Percentiles rank a stretch among this genome's conserved stretches.
Conservation (phyloP, 805 yeast species). For the Danielia reshetovae region DNA sequence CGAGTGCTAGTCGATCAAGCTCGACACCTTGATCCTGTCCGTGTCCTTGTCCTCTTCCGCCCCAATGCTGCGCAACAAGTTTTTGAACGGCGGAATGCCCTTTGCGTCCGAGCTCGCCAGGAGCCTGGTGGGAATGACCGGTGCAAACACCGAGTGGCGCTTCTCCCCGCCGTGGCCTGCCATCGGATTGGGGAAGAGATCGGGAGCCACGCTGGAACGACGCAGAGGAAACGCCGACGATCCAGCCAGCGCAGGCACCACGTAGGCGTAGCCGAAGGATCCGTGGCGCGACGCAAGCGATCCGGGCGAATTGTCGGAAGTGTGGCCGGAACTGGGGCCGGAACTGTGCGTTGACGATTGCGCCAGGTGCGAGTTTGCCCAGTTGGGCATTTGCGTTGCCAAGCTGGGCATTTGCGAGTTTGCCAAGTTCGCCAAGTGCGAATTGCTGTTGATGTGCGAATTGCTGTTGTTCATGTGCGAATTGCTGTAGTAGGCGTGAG, state of each 20-base stretch:
- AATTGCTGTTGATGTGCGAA: too few relatives aligned
- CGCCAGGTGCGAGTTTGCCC: too few relatives aligned
- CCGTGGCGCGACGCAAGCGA: constrained; percentile 2
- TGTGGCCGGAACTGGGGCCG: constrained; percentile 1
- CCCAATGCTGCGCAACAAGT: constrained; percentile 7
- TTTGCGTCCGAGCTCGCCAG: constrained; percentile 4
- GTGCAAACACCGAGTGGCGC: not conserved
- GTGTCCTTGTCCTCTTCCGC: constrained; percentile 2
- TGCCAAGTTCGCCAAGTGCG: too few relatives aligned
- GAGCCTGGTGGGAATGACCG: not conserved
- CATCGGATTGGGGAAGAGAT: constrained; percentile 39
- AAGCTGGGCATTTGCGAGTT: too few relatives aligned
- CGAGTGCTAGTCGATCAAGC: constrained; percentile 14
- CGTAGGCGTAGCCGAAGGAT: not conserved
- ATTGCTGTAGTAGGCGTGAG: too few relatives aligned
- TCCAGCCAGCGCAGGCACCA: constrained; percentile 5
- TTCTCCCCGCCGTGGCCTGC: constrained; percentile 1
- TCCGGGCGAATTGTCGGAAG: not conserved
- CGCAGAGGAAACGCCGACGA: constrained; percentile 16
- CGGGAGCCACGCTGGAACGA: constrained; percentile 42
- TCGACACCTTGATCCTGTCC: constrained; percentile 11
- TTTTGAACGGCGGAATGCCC: constrained; percentile 10
- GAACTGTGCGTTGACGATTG: too few relatives aligned
- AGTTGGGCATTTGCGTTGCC: too few relatives aligned
- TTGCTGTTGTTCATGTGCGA: too few relatives aligned